phyloP scores from a whole-genome alignment of 2,329 filamentous ascomycete species.

The Venturia asperata region DNA sequence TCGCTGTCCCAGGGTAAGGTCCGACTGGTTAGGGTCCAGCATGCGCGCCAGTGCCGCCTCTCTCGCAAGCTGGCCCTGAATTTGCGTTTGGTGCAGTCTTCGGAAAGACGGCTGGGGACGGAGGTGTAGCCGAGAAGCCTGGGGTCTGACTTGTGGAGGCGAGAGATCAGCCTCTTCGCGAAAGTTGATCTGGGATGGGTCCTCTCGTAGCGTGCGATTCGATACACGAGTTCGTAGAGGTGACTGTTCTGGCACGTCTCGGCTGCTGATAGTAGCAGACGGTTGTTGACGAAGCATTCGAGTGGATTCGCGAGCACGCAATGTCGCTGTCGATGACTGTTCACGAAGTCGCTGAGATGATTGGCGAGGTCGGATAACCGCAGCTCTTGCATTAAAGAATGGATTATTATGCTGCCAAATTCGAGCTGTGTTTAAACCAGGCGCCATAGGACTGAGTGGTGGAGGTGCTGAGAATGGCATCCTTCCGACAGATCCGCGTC shows the following conservation, averaged over 20 bases:
- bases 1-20: neutral
- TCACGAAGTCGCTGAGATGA: slow-evolving; percentile 31
- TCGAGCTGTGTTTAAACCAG: slow-evolving; percentile 29
- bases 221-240: slow-evolving; percentile 8
- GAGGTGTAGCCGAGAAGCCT: slow-evolving; percentile 32
- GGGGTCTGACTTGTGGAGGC: slow-evolving; percentile 28
- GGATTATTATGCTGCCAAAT: slow-evolving; percentile 10
- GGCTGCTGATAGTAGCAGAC: slow-evolving; percentile 29
- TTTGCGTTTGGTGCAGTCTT: slow-evolving; percentile 3
- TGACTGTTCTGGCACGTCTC: slow-evolving; percentile 6
- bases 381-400: slow-evolving; percentile 14
- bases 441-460: slow-evolving; percentile 12
- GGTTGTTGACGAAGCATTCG: slow-evolving; percentile 27
- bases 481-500: slow-evolving; percentile 30
- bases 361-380: slow-evolving; percentile 24
- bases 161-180: slow-evolving; percentile 26
- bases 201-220: slow-evolving; percentile 23
- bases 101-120: slow-evolving; percentile 29
- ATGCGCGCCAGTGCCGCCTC: slow-evolving; percentile 10
- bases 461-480: slow-evolving; percentile 26
- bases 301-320: slow-evolving; percentile 5
- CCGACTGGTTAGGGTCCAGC: slow-evolving; percentile 2
- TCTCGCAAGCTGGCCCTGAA: slow-evolving; percentile 11
- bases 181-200: slow-evolving; percentile 26
- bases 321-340: slow-evolving; percentile 28